Evolutionary conservation across 805 yeast species (phyloP).

Genomic region (Sugiyamaella marilandica): DNA sequence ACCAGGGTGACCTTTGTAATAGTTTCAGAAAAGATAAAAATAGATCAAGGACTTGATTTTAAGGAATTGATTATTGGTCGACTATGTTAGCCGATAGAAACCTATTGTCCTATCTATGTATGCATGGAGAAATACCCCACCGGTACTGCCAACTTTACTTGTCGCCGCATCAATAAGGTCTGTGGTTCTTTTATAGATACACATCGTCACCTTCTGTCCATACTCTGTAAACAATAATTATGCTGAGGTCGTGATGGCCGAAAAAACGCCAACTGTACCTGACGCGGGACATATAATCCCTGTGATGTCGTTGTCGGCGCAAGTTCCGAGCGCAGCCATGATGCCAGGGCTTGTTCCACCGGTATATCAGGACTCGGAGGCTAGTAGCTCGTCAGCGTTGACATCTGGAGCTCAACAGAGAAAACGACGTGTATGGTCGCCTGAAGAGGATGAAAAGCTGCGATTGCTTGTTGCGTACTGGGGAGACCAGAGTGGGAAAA

Average conservation of each 20-base stretch:
- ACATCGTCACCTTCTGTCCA: no score
- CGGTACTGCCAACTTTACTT: no score
- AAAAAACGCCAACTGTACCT: neutral
- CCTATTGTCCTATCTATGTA: no score
- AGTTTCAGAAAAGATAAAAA: no score
- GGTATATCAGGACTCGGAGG: neutral
- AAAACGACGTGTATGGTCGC: slow-evolving; percentile 52
- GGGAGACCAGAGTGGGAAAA: slow-evolving; percentile 44
- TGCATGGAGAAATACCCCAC: no score
- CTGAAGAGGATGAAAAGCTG: slow-evolving; percentile 63
- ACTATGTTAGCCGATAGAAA: no score
- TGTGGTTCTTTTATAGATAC: no score
- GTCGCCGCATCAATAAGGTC: no score
- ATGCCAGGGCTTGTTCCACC: neutral
- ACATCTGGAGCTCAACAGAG: neutral
- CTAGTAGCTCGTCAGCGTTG: neutral
- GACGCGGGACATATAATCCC: neutral
- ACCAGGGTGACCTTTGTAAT: no score
- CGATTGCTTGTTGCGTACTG: slow-evolving; percentile 35
- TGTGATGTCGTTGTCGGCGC: neutral
- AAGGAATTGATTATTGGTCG: no score
- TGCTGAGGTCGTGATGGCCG: neutral
- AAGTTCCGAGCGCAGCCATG: neutral
- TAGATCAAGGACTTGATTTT: no score
- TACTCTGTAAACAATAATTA: no score